These are phyloP conservation scores for Saccharomyces jurei DNA, from an alignment of 805 yeast genomes.

Conservation along the genomic window DNA sequence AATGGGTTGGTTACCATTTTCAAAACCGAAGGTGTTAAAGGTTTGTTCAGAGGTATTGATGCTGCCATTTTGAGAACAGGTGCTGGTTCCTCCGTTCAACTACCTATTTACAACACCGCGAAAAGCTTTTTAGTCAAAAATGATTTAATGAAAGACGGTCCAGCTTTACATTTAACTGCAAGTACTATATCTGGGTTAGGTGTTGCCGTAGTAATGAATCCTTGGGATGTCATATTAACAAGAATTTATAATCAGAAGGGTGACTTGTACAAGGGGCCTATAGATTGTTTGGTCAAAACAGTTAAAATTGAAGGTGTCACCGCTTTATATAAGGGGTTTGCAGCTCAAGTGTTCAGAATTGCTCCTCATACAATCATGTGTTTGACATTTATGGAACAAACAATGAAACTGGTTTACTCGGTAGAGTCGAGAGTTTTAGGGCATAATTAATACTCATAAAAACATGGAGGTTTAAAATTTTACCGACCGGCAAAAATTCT, in stretches of 20 bases:
- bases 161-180: slow-evolving; percentile 62
- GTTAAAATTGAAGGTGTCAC: slow-evolving; percentile 71
- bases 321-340: slow-evolving; percentile 91
- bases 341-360: slow-evolving; percentile 83
- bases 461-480: background rate
- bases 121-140: slow-evolving; percentile 53
- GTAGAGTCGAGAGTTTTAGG: slow-evolving; percentile 28
- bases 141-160: slow-evolving; percentile 50
- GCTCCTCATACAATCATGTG: slow-evolving; percentile 93
- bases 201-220: slow-evolving; percentile 93
- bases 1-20: slow-evolving; percentile 62
- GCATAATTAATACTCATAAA: slow-evolving; percentile 4
- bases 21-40: slow-evolving; percentile 68
- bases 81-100: slow-evolving; percentile 89
- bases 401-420: slow-evolving; percentile 46
- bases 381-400: slow-evolving; percentile 91
- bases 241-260: slow-evolving; percentile 94
- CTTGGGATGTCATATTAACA: slow-evolving; percentile 92
- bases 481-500: background rate
- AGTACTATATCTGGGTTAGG: slow-evolving; percentile 81
- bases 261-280: slow-evolving; percentile 71
- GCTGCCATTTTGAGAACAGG: slow-evolving; percentile 94
- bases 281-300: slow-evolving; percentile 84
- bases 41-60: slow-evolving; percentile 83
- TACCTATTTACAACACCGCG: slow-evolving; percentile 79